phyloP scores from a whole-genome alignment of 2,329 filamentous ascomycete species.

The Apiospora arundinis region DNA sequence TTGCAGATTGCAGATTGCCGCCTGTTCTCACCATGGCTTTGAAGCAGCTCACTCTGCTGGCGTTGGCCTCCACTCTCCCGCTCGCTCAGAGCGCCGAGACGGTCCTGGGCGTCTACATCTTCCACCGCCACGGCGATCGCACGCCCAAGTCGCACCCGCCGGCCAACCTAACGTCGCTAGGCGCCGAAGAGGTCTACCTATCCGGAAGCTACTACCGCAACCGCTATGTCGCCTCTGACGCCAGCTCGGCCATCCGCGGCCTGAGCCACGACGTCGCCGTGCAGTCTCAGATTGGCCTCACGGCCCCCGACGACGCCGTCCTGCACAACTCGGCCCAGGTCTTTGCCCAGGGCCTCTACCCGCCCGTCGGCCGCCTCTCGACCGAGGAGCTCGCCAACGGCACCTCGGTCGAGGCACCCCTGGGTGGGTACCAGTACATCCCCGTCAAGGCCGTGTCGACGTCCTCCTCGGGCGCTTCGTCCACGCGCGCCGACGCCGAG shows the following conservation, averaged over 20 bases:
- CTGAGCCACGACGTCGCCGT: slow-evolving; percentile 72
- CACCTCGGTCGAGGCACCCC: slow-evolving; percentile 67
- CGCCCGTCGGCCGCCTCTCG: slow-evolving; percentile 66
- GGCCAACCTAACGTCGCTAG: slow-evolving; percentile 77
- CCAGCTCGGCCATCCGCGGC: slow-evolving; percentile 66
- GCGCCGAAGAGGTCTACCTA: slow-evolving; percentile 75
- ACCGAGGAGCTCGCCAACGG: slow-evolving; percentile 75
- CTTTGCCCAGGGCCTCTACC: slow-evolving; percentile 88
- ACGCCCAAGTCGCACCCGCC: slow-evolving; percentile 78
- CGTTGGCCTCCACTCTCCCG: slow-evolving; percentile 45
- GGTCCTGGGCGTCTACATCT: slow-evolving; percentile 83
- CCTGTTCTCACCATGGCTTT: slow-evolving; percentile 42
- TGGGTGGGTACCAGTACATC: slow-evolving; percentile 85
- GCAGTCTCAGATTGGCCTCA: slow-evolving; percentile 73
- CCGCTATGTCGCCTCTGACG: slow-evolving; percentile 72
- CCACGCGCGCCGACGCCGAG: slow-evolving; percentile 41
- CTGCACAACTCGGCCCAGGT: slow-evolving; percentile 80
- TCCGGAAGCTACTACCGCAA: slow-evolving; percentile 78
- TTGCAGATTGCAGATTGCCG: background rate
- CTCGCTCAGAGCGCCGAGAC: slow-evolving; percentile 68
- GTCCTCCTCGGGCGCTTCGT: slow-evolving; percentile 57
- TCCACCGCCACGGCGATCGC: slow-evolving; percentile 88
- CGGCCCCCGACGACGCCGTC: slow-evolving; percentile 76
- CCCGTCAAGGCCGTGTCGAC: slow-evolving; percentile 69
- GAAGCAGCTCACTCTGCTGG: slow-evolving; percentile 48